Percentiles rank a stretch among this genome's conserved stretches.
These are phyloP conservation scores for Amanita rubescens DNA, from an alignment of 768 basidiomycete species.

Conservation along the genomic window DNA sequence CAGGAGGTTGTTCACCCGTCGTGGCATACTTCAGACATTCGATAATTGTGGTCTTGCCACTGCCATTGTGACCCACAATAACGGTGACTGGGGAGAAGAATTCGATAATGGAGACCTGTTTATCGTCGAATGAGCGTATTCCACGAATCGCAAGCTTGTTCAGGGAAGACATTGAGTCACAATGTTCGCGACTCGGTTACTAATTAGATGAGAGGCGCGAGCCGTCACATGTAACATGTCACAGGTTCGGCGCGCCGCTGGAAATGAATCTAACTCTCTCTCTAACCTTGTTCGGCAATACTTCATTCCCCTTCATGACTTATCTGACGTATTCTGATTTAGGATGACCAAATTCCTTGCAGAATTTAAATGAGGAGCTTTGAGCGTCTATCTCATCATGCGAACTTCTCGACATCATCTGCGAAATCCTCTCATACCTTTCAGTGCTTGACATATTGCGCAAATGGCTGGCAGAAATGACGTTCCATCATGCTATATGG, in stretches of 20 bases:
- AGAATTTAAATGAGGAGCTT: too few species aligned
- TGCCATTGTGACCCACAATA: slow-evolving; percentile 97
- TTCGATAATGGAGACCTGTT: slow-evolving; percentile 86
- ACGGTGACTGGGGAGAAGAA: slow-evolving; percentile 98
- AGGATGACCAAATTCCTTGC: too few species aligned
- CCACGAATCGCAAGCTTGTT: slow-evolving; percentile 93
- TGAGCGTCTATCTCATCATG: background rate
- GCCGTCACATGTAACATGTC: background rate
- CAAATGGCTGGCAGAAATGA: background rate
- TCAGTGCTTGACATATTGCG: background rate
- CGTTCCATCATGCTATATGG: background rate
- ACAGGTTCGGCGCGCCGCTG: too few species aligned
- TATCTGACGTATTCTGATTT: too few species aligned
- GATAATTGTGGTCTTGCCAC: slow-evolving; percentile 98
- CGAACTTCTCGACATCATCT: background rate
- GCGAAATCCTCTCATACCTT: background rate
- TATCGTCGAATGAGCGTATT: slow-evolving; percentile 96
- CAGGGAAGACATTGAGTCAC: slow-evolving; percentile 58
- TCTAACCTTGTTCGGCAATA: too few species aligned
- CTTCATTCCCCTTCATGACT: too few species aligned
- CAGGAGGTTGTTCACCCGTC: slow-evolving; percentile 95
- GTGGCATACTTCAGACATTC: slow-evolving; percentile 99
- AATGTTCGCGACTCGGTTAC: background rate
- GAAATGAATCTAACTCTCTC: too few species aligned
- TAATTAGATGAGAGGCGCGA: background rate